Conservation (phyloP, 805 yeast genomes). For the Spathaspora gorwiae region DNA sequence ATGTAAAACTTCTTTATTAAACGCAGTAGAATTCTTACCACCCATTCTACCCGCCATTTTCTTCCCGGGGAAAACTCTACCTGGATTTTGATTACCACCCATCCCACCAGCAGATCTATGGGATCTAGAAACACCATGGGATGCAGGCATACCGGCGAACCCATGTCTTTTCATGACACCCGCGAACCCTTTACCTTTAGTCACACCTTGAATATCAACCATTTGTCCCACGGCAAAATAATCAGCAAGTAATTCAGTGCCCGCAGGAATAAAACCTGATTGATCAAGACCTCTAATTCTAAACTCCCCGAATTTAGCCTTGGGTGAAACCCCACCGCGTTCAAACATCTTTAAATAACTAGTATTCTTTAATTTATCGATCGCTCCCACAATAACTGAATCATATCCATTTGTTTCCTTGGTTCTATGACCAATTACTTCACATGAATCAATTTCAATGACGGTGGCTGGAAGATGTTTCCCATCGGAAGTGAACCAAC, state of each 20-base stretch:
- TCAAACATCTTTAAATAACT: slow-evolving; percentile 80
- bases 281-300: slow-evolving; percentile 54
- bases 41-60: slow-evolving; percentile 99
- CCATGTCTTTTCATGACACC: slow-evolving; percentile 98
- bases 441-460: slow-evolving; percentile 80
- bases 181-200: slow-evolving; percentile 94
- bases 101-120: slow-evolving; percentile 97
- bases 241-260: slow-evolving; percentile 76
- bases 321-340: slow-evolving; percentile 80
- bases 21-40: slow-evolving; percentile 63
- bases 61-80: slow-evolving; percentile 92
- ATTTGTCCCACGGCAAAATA: slow-evolving; percentile 79
- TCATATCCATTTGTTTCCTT: slow-evolving; percentile 69
- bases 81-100: slow-evolving; percentile 94
- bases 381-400: slow-evolving; percentile 86
- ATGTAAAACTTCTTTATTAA: slow-evolving; percentile 71
- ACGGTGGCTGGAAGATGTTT: slow-evolving; percentile 78
- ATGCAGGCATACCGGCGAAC: slow-evolving; percentile 81
- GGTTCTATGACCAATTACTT: slow-evolving; percentile 73
- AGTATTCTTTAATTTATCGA: slow-evolving; percentile 62
- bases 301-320: slow-evolving; percentile 70
- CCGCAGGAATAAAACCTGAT: slow-evolving; percentile 65
- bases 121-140: slow-evolving; percentile 92
- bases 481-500: slow-evolving; percentile 72
- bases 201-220: slow-evolving; percentile 72